phyloP scores from a whole-genome alignment of 345 rosid species.

The Excoecaria cochinchinensis region DNA sequence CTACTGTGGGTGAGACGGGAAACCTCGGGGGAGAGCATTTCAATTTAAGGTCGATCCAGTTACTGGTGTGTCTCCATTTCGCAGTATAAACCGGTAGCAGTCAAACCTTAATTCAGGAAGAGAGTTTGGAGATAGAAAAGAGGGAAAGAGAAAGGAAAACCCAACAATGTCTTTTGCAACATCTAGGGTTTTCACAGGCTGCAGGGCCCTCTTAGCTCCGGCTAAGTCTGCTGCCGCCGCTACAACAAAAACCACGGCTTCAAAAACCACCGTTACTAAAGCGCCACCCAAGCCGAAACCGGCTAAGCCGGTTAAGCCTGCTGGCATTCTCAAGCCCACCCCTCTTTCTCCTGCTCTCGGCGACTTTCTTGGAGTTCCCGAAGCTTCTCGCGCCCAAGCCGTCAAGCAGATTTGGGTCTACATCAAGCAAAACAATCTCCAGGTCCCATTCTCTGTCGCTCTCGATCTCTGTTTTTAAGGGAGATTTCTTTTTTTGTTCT shows the following conservation, averaged over 20 bases:
- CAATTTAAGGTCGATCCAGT: background rate
- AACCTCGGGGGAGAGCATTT: background rate
- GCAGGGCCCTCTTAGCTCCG: constrained; percentile 58
- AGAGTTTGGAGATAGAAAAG: background rate
- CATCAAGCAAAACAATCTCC: constrained; percentile 70
- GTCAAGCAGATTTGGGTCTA: constrained; percentile 76
- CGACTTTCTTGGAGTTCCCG: constrained; percentile 55
- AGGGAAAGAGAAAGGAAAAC: background rate
- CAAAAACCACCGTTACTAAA: constrained; percentile 5
- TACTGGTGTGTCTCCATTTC: background rate
- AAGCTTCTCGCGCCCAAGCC: constrained; percentile 62
- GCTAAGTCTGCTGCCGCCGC: constrained; percentile 31
- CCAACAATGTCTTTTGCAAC: constrained; percentile 35
- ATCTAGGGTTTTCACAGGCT: constrained; percentile 57
- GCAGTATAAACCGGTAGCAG: background rate
- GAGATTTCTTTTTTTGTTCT: background rate
- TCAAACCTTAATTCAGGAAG: background rate
- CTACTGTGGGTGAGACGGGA: background rate
- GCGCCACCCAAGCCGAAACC: constrained; percentile 31
- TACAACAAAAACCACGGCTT: background rate
- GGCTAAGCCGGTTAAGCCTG: constrained; percentile 10
- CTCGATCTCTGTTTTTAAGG: background rate
- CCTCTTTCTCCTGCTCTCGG: constrained; percentile 73
- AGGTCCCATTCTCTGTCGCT: constrained; percentile 40
- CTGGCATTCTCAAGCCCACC: constrained; percentile 49